These are phyloP conservation scores for Solanum corneliomulleri DNA, from an alignment of 257 asterid species.

Conservation along the genomic window DNA sequence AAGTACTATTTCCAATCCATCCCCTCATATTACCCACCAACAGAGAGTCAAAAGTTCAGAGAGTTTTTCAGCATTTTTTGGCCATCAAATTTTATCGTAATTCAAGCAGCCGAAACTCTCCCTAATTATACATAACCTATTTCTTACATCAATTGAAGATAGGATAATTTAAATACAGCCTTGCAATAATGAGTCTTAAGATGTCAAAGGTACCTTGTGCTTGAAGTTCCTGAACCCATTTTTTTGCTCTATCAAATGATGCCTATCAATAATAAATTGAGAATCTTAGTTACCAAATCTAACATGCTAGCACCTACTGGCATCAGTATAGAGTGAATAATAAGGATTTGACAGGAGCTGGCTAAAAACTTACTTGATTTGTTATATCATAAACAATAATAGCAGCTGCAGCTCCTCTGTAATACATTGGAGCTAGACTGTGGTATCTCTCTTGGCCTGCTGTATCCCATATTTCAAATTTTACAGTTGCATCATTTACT, in stretches of 20 bases:
- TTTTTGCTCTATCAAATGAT: slow-evolving; percentile 77
- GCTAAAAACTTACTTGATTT: slow-evolving; percentile 35
- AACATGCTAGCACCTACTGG: background rate
- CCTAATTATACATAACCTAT: background rate
- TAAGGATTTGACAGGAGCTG: background rate
- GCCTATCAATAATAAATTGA: slow-evolving; percentile 23
- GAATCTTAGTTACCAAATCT: background rate
- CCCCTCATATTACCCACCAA: background rate
- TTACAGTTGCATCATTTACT: slow-evolving; percentile 68
- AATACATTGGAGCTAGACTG: slow-evolving; percentile 89
- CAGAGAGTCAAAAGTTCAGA: background rate
- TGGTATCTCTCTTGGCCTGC: slow-evolving; percentile 96
- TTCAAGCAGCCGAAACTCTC: background rate
- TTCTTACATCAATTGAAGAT: background rate
- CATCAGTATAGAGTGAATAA: background rate
- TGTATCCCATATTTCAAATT: slow-evolving; percentile 89
- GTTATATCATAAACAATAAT: slow-evolving; percentile 71
- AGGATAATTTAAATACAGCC: background rate
- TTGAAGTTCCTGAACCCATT: slow-evolving; percentile 90
- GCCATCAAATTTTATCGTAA: background rate
- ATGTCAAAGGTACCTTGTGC: slow-evolving; percentile 54
- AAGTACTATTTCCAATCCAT: background rate
- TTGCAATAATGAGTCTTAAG: background rate
- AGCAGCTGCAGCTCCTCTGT: slow-evolving; percentile 92
- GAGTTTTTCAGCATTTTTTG: background rate